Base-by-base conservation (phyloP, 148 eudicot genomes). In the Chenopodium album region DNA sequence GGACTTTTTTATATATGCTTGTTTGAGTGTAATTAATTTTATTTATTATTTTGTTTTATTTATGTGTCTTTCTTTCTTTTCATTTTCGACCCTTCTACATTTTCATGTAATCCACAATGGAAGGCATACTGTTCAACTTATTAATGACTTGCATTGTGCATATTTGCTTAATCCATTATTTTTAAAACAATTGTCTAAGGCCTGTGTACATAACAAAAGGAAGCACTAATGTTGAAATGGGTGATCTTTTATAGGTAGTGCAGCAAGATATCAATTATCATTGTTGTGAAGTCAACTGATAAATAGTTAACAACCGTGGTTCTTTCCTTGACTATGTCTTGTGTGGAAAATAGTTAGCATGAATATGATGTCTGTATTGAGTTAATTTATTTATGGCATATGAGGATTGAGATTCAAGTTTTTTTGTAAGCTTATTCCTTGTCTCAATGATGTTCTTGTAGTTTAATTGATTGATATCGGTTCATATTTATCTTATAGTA, bases 401-500 rank as follows among this genome's bases (percentile, higher is more conserved):
- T 78, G 6, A 8, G 44, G 7, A 69, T 68, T 68, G 12, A 4
- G 71, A 32, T 62, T 20, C 66, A 29, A 0, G 6, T 32, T 16
- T 37, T 54, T 2, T 22, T 17, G 5, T 1, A 32, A 26, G 31
- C 1, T 54, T 54, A 4, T 56, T 67, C 3, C 65, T 73, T 28
- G 64, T 9, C 44, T 64, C 70, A 52, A 32, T 72, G 9, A 23
- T 47, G 54, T 79, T 31, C 71, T 22, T 69, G 82, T 71, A 23
- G 52, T 76, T 10, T 80, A 28, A 28, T 28, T 28, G 59, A 66
- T 52, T 81, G 23, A 59, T 77, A 2, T 34, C 2, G 23, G 75
- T 48, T 69, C 52, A 7, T 41, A 19, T 81, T 77, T 64, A n/a
- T 76, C 78, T 65, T 47, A 22, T 70, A 82, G 23, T 65, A 90